A percentile compares a stretch with the other conserved stretches of the same genome.
Evolutionary conservation across 176 grass and related monocot genomes (phyloP).

Genomic region (Eragrostis nindensis): DNA sequence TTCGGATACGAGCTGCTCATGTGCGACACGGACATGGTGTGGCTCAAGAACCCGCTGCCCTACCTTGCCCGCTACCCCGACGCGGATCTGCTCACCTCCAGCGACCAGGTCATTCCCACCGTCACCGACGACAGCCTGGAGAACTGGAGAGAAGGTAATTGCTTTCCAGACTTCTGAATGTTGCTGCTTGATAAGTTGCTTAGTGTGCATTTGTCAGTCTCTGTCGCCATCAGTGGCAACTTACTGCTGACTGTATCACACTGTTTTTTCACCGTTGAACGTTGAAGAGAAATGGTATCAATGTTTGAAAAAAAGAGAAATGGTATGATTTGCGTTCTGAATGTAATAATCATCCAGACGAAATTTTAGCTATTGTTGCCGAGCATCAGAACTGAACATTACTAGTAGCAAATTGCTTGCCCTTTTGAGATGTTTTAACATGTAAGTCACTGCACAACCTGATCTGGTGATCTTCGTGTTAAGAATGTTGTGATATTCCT

Average conservation of each 20-base stretch:
- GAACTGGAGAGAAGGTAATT: constrained; percentile 89
- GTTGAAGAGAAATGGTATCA: constrained; percentile 16
- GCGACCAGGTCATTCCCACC: constrained; percentile 91
- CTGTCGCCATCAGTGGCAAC: not conserved
- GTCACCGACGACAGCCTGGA: constrained; percentile 94
- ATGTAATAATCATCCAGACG: constrained; percentile 18
- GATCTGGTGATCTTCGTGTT: constrained; percentile 11
- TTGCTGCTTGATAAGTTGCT: not conserved
- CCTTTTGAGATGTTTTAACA: not conserved
- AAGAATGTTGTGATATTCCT: not conserved
- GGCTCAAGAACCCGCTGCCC: constrained; percentile 91
- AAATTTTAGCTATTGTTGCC: constrained; percentile 3
- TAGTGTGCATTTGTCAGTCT: not conserved
- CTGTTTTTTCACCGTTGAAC: not conserved
- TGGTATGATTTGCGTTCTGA: constrained; percentile 4
- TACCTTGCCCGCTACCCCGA: constrained; percentile 84
- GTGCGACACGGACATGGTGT: constrained; percentile 99
- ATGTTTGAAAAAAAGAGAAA: too few relatives aligned
- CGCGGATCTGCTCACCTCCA: constrained; percentile 92
- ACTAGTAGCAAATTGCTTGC: not conserved
- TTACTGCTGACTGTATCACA: not conserved
- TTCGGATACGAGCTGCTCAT: constrained; percentile 93
- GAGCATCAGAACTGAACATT: constrained; percentile 22
- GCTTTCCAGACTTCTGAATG: not conserved
- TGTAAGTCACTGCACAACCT: not conserved